Evolutionary conservation across 495 filamentous ascomycete species (phyloP).

Genomic region (Xylaria palmicola): DNA sequence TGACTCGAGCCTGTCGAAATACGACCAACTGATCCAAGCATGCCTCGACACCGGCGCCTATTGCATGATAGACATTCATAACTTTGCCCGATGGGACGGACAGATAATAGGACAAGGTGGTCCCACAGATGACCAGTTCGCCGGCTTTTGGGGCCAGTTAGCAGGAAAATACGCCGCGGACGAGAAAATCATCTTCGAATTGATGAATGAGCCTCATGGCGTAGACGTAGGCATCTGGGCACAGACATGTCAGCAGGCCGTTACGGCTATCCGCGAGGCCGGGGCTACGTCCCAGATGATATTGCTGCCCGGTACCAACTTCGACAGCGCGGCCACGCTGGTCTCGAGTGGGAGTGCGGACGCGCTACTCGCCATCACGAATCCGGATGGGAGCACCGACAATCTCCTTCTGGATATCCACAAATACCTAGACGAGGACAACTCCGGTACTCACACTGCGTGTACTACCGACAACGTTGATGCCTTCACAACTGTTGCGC

Average conservation of each 20-base stretch:
- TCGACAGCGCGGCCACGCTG: constrained; percentile 48
- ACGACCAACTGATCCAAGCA: constrained; percentile 57
- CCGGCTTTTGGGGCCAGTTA: constrained; percentile 55
- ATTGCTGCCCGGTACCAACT: constrained; percentile 47
- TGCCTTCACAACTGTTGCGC: constrained; percentile 47
- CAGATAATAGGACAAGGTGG: constrained; percentile 59
- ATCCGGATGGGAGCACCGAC: constrained; percentile 52
- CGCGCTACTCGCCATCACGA: constrained; percentile 51
- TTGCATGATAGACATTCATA: constrained; percentile 58
- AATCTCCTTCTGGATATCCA: constrained; percentile 57
- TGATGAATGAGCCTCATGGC: constrained; percentile 64
- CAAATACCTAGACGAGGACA: constrained; percentile 57
- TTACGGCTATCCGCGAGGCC: constrained; percentile 57
- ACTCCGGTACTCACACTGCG: constrained; percentile 50
- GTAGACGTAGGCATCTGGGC: constrained; percentile 51
- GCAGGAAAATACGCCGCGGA: constrained; percentile 52
- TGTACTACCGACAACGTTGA: constrained; percentile 55
- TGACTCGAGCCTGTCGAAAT: constrained; percentile 47
- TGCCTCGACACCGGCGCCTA: constrained; percentile 55
- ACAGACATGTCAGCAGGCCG: constrained; percentile 52
- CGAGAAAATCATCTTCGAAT: constrained; percentile 55
- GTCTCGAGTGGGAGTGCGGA: constrained; percentile 43
- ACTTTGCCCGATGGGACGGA: constrained; percentile 59
- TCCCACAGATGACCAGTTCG: constrained; percentile 56
- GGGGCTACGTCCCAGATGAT: constrained; percentile 59